Evolutionary conservation across 2,329 filamentous ascomycete genomes (phyloP), one percentile per base, ranked within the genome.

Genomic region (Dryadomyces quercus-mongolicae): DNA sequence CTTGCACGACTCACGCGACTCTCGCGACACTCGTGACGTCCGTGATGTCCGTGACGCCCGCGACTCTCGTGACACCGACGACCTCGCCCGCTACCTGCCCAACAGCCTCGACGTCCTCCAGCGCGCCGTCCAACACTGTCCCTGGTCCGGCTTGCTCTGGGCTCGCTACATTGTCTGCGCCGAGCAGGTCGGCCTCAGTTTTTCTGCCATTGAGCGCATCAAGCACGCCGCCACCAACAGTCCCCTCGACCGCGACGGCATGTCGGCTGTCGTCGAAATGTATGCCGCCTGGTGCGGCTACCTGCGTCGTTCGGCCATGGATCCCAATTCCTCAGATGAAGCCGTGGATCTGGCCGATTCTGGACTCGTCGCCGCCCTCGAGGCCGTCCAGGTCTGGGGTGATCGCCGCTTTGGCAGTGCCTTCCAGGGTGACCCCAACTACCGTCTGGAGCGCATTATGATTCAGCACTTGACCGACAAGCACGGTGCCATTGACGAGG

Each of bases 231-330:
- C 93, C 7, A 97, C 91, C 0, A 88, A 85, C 63, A 89, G 88
- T 22, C 85, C 89, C 9, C 75, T 97, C 5, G 90, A 95, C 65
- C 84, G 86, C 58, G 84, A 89, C 57, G 91, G 90, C 22, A 85
- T 96, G 76, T 82, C 89, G 51, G 87, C 91, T 60, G 82, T 96
- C 36, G 79, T 97, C 56, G 89, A 95, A 62, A 88, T 97, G 64
- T 90, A 96, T 64, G 83, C 88, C 53, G 86, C 91, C 0, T 98
- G 93, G 93, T 96, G 92, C 64, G 90, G 89, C 51, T 97, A 92
- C 62, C 76, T 98, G 20, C 89, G 92, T 60, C 85, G 93, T 22
- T 84, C 84, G 50, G 89, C 92, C 18, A 90, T 95, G 72, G 75
- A 82, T 54, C 76, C 81, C 1, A 81, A 82, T 56, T 82, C 86